Conservation (phyloP, 768 basidiomycete species). For the Phanerodontia chrysosporium region DNA sequence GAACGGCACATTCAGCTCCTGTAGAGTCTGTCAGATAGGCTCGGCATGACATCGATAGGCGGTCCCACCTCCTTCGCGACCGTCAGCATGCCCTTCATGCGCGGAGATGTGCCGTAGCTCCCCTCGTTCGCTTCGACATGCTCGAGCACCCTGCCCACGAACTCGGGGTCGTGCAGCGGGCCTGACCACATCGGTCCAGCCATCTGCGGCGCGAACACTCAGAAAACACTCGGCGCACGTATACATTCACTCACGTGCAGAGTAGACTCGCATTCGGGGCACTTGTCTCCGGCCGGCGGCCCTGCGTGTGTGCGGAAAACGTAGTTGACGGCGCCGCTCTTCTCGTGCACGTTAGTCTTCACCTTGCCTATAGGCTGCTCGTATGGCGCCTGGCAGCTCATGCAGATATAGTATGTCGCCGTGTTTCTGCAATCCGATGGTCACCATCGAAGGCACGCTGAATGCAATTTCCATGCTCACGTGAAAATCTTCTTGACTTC, state of each 20-base stretch:
- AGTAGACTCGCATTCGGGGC: slow-evolving; percentile 75
- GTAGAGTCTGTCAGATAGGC: neutral
- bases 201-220: slow-evolving; percentile 44
- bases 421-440: slow-evolving; percentile 58
- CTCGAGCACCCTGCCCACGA: slow-evolving; percentile 68
- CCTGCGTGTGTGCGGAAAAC: slow-evolving; percentile 71
- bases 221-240: neutral
- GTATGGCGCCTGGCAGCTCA: slow-evolving; percentile 75
- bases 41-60: neutral
- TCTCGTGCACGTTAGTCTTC: slow-evolving; percentile 53
- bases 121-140: slow-evolving; percentile 61
- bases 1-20: slow-evolving; percentile 79
- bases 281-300: slow-evolving; percentile 61
- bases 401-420: slow-evolving; percentile 80
- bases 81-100: slow-evolving; percentile 96
- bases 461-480: slow-evolving; percentile 37
- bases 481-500: slow-evolving; percentile 81
- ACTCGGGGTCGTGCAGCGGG: slow-evolving; percentile 72
- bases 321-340: slow-evolving; percentile 53
- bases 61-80: slow-evolving; percentile 75
- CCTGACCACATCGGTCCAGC: slow-evolving; percentile 98
- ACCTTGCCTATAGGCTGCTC: slow-evolving; percentile 83
- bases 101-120: slow-evolving; percentile 69
- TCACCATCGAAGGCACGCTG: too few species aligned
- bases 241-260: slow-evolving; percentile 60